Percentiles rank a stretch among this genome's conserved stretches.
Evolutionary conservation across 176 grass and related monocot genomes (phyloP).

Genomic region (Oryza longistaminata): DNA sequence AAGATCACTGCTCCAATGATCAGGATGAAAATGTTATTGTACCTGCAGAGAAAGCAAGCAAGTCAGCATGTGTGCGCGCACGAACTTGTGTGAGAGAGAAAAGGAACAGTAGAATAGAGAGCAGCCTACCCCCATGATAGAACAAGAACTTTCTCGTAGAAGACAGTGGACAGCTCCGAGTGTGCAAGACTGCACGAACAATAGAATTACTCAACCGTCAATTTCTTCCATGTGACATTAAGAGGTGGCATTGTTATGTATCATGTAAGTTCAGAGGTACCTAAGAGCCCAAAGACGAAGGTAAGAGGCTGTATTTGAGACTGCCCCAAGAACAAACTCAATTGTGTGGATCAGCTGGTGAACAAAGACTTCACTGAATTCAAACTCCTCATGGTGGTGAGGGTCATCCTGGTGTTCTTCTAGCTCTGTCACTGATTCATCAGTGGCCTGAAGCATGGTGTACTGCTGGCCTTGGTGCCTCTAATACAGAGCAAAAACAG

Average conservation of each 20-base stretch:
- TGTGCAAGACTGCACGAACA: conserved; percentile 78
- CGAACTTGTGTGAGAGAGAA: background rate
- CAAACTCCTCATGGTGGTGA: conserved; percentile 70
- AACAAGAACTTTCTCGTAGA: conserved; percentile 92
- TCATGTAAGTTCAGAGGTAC: conserved; percentile 34
- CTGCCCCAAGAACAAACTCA: conserved; percentile 96
- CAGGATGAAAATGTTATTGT: conserved; percentile 53
- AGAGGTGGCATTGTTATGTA: background rate
- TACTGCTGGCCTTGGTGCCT: conserved; percentile 76
- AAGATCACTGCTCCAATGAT: conserved; percentile 58
- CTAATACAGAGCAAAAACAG: conserved; percentile 41
- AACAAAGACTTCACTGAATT: conserved; percentile 89
- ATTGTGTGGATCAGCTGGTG: conserved; percentile 97
- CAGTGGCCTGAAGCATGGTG: conserved; percentile 55
- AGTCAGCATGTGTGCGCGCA: background rate
- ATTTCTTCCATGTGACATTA: background rate
- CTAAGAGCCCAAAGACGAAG: conserved; percentile 99
- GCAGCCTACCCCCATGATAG: conserved; percentile 70
- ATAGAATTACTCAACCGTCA: background rate
- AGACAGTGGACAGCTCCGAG: conserved; percentile 84
- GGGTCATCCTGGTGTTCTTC: conserved; percentile 51
- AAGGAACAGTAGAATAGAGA: background rate
- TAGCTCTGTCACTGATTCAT: conserved; percentile 67
- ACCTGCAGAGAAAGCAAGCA: conserved; percentile 38
- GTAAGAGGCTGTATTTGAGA: conserved; percentile 96